Evolutionary conservation across 73 alveolate species (phyloP), one percentile per base, ranked within the genome.

Genomic region (Paramecium biaurelia): DNA sequence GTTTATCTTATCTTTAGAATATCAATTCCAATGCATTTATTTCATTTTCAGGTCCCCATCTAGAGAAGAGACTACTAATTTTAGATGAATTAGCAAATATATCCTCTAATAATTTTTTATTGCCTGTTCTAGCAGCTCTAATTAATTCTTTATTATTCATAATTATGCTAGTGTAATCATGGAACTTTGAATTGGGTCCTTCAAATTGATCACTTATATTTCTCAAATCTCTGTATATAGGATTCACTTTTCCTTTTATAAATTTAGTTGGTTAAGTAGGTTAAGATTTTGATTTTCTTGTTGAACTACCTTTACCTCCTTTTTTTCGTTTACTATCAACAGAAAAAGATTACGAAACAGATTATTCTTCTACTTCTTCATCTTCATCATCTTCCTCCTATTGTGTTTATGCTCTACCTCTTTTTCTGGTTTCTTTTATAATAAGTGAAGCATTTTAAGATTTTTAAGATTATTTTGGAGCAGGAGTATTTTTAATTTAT

Each of bases 21-120:
- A 97, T 95, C 28, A 85, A 20, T 57, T 98, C 99, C 12, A 98
- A 47, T 1, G 99, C 94, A 49, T 95, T 96, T 53, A 76, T 76
- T 23, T 86, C 92, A 53, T 89, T 82, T 34, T 79, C 90, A 12
- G 90, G 90, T 12, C 56, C 90, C 90, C 90, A 79, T 45, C 90
- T 41, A 8, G 47, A 4, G 43, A 20, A 45, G 0, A 79, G 20
- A 34, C 14, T 43, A 20, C 63, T 30, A 20, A 79, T 79, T 10
- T 79, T 79, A 1, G 89, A 87, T 11, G 92, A 89, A 11, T 92
- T 96, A n/a, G 42, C 42, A 20, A 97, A 93, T 47, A 97, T 93
- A 18, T 88, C 92, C 92, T 88, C 76, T 95, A 38, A 88, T 85
- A 92, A 92, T 85, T 70, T 93, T 82, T 45, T 59, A 85, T 89